Evolutionary conservation across 176 grass and related monocot genomes (phyloP).

Genomic region (Zoysia pacifica): DNA sequence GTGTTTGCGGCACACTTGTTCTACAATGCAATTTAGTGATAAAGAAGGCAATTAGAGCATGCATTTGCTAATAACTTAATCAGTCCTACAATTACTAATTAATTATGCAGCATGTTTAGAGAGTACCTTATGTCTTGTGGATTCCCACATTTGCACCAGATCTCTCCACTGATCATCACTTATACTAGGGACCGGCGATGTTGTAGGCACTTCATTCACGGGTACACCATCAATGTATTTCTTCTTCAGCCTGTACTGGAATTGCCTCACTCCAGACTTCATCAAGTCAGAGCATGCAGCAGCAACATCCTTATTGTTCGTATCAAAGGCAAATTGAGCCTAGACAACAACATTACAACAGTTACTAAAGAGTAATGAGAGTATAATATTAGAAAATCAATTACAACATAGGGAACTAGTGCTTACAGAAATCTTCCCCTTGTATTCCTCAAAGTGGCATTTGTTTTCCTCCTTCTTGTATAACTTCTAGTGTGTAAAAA

Average conservation of each 20-base stretch:
- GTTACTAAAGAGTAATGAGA: no score
- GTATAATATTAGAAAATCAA: background rate
- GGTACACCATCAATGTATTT: background rate
- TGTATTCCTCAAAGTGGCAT: background rate
- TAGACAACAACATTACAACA: background rate
- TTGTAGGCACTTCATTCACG: background rate
- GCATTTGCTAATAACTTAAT: background rate
- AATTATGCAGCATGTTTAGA: background rate
- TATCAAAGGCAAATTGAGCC: background rate
- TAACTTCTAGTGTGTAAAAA: background rate
- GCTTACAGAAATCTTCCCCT: background rate
- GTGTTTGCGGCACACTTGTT: background rate
- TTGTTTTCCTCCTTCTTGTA: background rate
- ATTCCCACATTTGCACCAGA: background rate
- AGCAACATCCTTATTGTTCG: background rate
- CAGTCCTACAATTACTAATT: background rate
- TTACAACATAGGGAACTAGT: background rate
- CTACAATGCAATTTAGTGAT: background rate
- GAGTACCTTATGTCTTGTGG: background rate
- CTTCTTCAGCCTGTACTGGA: background rate
- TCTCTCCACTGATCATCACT: background rate
- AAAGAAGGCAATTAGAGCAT: no score
- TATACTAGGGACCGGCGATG: background rate
- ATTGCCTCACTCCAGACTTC: background rate
- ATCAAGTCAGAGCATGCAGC: background rate